phyloP scores from a whole-genome alignment of 164 flowering plant genomes.

The Macadamia integrifolia region DNA sequence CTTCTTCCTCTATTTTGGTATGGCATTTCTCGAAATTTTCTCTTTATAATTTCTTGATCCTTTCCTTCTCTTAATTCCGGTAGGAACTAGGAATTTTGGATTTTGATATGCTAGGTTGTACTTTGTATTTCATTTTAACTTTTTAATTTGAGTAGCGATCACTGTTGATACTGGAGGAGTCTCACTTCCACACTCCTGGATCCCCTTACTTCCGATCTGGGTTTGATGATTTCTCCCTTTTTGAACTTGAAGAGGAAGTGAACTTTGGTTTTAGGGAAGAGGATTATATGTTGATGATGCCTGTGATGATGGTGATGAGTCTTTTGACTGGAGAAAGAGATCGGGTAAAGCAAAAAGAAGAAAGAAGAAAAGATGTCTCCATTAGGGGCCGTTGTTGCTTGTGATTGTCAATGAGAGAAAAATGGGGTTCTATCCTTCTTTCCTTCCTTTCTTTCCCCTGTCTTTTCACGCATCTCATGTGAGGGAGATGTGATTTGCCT shows the following conservation, averaged over 20 bases:
- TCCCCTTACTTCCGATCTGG: slow-evolving; percentile 17
- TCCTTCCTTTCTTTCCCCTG: slow-evolving; percentile 2
- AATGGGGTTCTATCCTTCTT: slow-evolving; percentile 6
- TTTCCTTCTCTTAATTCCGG: not conserved
- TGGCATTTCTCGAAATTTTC: too few species aligned
- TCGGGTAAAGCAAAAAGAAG: slow-evolving; percentile 14
- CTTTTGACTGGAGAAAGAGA: slow-evolving; percentile 43
- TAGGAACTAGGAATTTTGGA: not conserved
- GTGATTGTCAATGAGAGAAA: slow-evolving; percentile 22
- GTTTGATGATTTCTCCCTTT: slow-evolving; percentile 44
- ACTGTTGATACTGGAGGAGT: slow-evolving; percentile 9
- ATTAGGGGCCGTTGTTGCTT: slow-evolving; percentile 26
- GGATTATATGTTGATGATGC: slow-evolving; percentile 29
- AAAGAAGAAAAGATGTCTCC: slow-evolving; percentile 40
- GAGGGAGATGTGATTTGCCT: slow-evolving; percentile 15
- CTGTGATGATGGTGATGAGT: slow-evolving; percentile 27
- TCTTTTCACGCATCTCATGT: slow-evolving; percentile 30
- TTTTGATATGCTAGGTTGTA: not conserved
- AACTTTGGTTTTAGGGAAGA: slow-evolving; percentile 32
- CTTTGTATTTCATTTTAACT: too few species aligned
- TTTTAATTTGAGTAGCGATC: not conserved
- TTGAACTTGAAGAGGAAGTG: slow-evolving; percentile 30
- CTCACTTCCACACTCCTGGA: not conserved
- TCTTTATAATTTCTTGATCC: not conserved
- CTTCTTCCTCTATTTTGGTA: too few species aligned